A percentile compares a stretch with the other conserved stretches of the same genome.
Conservation (phyloP, 116 monocot species). For the Papilionanthe hybrid region DNA sequence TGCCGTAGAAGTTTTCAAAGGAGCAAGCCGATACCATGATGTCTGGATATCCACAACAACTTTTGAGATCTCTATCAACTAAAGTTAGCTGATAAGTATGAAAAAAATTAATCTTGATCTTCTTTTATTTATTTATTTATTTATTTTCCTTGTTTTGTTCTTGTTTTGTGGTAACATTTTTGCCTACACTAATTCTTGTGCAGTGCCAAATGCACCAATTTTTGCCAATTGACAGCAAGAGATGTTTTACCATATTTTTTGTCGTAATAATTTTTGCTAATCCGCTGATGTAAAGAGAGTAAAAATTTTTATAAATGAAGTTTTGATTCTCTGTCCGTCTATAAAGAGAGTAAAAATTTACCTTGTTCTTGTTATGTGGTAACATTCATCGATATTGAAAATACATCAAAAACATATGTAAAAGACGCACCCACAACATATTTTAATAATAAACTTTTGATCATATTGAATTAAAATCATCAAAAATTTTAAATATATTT, state of each 20-base stretch:
- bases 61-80: not conserved
- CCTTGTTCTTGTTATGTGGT: too few relatives aligned
- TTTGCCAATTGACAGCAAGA: not conserved
- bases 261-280: conserved; percentile 5
- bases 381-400: too few relatives aligned
- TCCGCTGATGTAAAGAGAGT: not conserved
- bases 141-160: not conserved
- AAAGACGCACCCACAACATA: too few relatives aligned
- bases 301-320: not conserved
- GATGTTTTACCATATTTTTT: not conserved
- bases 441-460: too few relatives aligned
- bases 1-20: not conserved
- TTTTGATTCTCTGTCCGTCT: not conserved
- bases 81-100: not conserved
- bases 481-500: too few relatives aligned
- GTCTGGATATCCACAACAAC: not conserved
- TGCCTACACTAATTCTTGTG: not conserved
- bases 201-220: conserved; percentile 1
- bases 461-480: too few relatives aligned
- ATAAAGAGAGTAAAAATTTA: too few relatives aligned
- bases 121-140: not conserved
- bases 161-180: not conserved
- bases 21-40: not conserved
- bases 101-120: not conserved
- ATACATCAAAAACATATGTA: too few relatives aligned